Evolutionary conservation across 75 land plant species (phyloP).

Genomic region (Cunninghamia lanceolata): DNA sequence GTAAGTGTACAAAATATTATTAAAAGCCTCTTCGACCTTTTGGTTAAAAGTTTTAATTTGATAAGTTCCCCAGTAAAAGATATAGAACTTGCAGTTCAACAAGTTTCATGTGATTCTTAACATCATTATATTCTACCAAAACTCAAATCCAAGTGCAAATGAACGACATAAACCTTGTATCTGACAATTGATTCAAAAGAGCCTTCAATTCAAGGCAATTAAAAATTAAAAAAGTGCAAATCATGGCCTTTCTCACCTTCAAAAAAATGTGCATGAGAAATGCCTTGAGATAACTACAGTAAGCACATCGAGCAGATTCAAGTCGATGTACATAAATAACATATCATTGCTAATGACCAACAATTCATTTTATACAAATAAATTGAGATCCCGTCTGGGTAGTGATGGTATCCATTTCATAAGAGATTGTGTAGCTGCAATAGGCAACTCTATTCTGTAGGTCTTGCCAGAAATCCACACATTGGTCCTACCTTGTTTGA

Average conservation of each 20-base stretch:
- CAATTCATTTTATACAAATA: not conserved
- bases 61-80: not conserved
- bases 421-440: not conserved
- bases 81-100: not conserved
- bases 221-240: not conserved
- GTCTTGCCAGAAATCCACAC: not conserved
- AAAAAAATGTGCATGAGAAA: not conserved
- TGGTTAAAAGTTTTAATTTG: not conserved
- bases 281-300: not conserved
- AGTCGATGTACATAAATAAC: not conserved
- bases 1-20: not conserved
- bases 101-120: not conserved
- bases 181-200: not conserved
- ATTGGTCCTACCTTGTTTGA: not conserved
- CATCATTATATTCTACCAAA: not conserved
- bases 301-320: not conserved
- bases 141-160: not conserved
- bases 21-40: not conserved
- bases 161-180: not conserved
- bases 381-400: not conserved
- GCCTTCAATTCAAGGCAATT: not conserved
- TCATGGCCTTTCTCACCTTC: not conserved
- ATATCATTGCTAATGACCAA: not conserved
- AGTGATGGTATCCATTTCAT: not conserved
- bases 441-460: not conserved